Percentiles rank a stretch among this genome's conserved stretches.
These are phyloP conservation scores for Exophiala lecanii-corni DNA, from an alignment of 2,329 filamentous ascomycete species.

Conservation along the genomic window DNA sequence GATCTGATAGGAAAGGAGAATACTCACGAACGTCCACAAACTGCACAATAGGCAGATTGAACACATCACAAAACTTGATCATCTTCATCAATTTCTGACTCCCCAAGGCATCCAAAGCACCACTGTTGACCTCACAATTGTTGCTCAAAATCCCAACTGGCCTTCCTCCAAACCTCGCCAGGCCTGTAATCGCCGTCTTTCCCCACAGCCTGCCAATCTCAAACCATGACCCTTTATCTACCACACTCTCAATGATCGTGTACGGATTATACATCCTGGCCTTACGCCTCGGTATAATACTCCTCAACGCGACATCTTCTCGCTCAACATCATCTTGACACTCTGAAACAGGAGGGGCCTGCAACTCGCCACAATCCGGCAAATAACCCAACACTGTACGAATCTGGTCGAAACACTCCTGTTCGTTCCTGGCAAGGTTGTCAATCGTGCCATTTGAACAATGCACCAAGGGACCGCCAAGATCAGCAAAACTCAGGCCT, in stretches of 20 bases:
- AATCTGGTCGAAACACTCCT: constrained; percentile 58
- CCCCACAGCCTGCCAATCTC: constrained; percentile 63
- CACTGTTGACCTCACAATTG: constrained; percentile 58
- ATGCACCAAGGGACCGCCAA: constrained; percentile 58
- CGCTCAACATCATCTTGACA: constrained; percentile 49
- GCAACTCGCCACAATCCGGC: constrained; percentile 51
- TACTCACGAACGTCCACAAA: constrained; percentile 55
- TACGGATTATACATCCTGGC: constrained; percentile 58
- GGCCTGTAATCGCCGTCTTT: constrained; percentile 55
- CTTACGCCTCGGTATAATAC: constrained; percentile 54
- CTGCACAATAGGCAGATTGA: constrained; percentile 60
- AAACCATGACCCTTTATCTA: constrained; percentile 56
- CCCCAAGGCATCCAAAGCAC: constrained; percentile 57
- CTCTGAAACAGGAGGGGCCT: constrained; percentile 48
- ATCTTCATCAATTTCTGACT: constrained; percentile 58
- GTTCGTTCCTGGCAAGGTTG: constrained; percentile 57
- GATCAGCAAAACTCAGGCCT: constrained; percentile 53
- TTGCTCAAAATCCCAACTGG: constrained; percentile 57
- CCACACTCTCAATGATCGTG: constrained; percentile 53
- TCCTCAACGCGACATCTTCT: constrained; percentile 48
- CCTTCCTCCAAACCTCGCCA: constrained; percentile 54
- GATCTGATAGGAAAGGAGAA: neutral
- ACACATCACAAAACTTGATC: constrained; percentile 60
- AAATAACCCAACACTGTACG: constrained; percentile 53
- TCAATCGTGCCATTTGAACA: constrained; percentile 64